Evolutionary conservation across 2,329 filamentous ascomycete species (phyloP), one percentile per base, ranked within the genome.

Genomic region (Pestalotiopsis sp.): DNA sequence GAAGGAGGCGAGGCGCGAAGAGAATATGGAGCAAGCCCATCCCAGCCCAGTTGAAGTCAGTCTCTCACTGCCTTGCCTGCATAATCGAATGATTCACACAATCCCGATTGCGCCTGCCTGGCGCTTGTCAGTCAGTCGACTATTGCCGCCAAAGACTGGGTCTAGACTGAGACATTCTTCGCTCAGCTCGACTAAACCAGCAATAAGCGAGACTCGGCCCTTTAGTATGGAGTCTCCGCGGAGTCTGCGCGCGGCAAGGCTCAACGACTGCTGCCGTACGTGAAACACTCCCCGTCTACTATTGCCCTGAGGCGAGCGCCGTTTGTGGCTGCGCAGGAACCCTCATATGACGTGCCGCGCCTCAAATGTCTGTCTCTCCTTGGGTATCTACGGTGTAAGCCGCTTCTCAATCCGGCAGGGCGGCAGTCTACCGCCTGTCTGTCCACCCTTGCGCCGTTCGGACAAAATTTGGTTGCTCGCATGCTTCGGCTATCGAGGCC

Each of bases 201-300:
- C 39, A 58, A 69, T 52, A 52, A 20, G 44, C 44, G 44, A 52
- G 20, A 58, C 22, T 58, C 22, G 22, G 56, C 56, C 56, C 24
- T 26, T 30, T 35, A 20, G 24, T 35, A 13, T 58, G 22, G 22
- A 26, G 56, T 26, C 17, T 3, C 30, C 13, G 26, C 30, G 58
- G 14, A 35, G 24, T 35, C 22, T 57, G 55, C 58, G 44, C 20
- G 56, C 22, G 26, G 56, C 20, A 24, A 35, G 60, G 26, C 35
- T 48, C 39, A 17, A 22, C 11, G 40, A 52, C 60, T 35, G 30
- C 7, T 35, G 60, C 39, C 70, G 70, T 69, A 72, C 71, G 64
- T 72, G 69, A 72, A 70, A 70, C 67, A 69, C 52, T 64, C 62
- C 63, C 67, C 68, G 69, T 71, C 69, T 68, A 9, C 4, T 67